phyloP scores from a whole-genome alignment of 371 early-diverging fungal genomes.

The Chytridiales sp. region DNA sequence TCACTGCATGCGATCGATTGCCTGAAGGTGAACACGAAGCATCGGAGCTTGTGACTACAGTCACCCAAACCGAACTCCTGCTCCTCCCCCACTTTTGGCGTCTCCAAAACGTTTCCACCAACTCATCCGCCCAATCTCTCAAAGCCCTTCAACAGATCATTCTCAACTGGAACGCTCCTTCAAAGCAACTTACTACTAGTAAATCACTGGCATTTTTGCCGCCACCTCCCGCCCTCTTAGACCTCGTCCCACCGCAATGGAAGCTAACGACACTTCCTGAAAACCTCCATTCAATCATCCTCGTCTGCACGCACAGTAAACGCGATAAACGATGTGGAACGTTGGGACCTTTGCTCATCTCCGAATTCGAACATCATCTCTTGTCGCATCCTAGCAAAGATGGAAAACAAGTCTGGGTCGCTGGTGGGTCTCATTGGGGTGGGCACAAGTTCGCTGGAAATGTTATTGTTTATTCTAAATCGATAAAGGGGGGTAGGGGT shows the following conservation, averaged over 20 bases:
- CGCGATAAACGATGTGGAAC: slow-evolving; percentile 82
- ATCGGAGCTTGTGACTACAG: slow-evolving; percentile 7
- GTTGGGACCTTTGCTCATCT: slow-evolving; percentile 67
- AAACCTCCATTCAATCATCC: slow-evolving; percentile 40
- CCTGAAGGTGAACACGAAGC: slow-evolving; percentile 11
- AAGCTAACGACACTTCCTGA: not conserved
- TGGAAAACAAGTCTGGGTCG: slow-evolving; percentile 1
- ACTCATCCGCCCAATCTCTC: not conserved
- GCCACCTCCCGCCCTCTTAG: not conserved
- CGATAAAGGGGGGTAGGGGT: slow-evolving; percentile 22
- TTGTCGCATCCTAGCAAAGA: not conserved
- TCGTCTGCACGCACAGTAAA: slow-evolving; percentile 77
- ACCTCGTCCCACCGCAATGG: not conserved
- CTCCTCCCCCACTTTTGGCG: slow-evolving; percentile 21
- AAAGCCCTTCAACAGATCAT: no score
- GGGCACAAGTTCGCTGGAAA: slow-evolving; percentile 84
- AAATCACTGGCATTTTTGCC: slow-evolving; percentile 5
- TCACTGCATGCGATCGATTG: slow-evolving; percentile 15
- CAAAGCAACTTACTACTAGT: not conserved
- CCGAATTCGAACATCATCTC: slow-evolving; percentile 58
- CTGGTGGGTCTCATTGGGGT: slow-evolving; percentile 37
- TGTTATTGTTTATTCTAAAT: slow-evolving; percentile 49
- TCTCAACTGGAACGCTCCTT: slow-evolving; percentile 3
- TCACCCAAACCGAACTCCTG: slow-evolving; percentile 10
- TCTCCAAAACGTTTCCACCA: not conserved